These are phyloP conservation scores for Fomitopsis pulvina DNA, from an alignment of 768 basidiomycete genomes.

Conservation along the genomic window DNA sequence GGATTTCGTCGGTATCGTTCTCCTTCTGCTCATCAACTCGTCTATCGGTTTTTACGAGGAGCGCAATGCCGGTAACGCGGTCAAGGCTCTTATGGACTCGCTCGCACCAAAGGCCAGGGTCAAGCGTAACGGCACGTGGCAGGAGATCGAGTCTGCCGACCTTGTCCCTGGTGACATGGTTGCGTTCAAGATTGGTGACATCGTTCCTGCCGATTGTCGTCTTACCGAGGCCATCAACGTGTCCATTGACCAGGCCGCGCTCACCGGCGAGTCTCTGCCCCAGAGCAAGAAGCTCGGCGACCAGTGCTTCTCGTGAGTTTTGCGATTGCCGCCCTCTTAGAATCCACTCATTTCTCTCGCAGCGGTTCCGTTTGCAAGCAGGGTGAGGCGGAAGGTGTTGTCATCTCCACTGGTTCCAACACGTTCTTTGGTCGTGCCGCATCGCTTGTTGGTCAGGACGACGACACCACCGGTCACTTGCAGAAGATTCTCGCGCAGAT, in stretches of 20 bases:
- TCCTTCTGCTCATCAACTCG: constrained; percentile 90
- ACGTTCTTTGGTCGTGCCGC: constrained; percentile 98
- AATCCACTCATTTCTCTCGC: constrained; percentile 8
- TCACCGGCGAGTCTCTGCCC: constrained; percentile 96
- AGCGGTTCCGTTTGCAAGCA: constrained; percentile 98
- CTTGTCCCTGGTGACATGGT: constrained; percentile 96
- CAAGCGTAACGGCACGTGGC: constrained; percentile 79
- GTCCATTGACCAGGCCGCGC: constrained; percentile 96
- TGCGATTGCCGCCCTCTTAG: not conserved
- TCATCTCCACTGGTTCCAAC: constrained; percentile 97
- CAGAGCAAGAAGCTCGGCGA: constrained; percentile 93
- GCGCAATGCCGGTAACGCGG: constrained; percentile 93
- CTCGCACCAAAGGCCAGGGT: constrained; percentile 96
- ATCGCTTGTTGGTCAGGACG: constrained; percentile 98
- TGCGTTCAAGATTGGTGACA: constrained; percentile 98
- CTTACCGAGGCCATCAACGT: constrained; percentile 95
- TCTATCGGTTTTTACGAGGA: constrained; percentile 98
- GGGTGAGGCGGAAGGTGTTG: constrained; percentile 97
- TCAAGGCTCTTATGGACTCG: constrained; percentile 99
- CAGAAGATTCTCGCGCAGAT: constrained; percentile 78
- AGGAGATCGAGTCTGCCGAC: constrained; percentile 82
- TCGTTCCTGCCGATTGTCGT: constrained; percentile 97
- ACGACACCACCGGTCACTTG: constrained; percentile 96
- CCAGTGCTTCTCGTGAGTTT: constrained; percentile 93
- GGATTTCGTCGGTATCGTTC: constrained; percentile 95